Evolutionary conservation across 352 stramenopile species (phyloP).

Genomic region (Globisporangium splendens): DNA sequence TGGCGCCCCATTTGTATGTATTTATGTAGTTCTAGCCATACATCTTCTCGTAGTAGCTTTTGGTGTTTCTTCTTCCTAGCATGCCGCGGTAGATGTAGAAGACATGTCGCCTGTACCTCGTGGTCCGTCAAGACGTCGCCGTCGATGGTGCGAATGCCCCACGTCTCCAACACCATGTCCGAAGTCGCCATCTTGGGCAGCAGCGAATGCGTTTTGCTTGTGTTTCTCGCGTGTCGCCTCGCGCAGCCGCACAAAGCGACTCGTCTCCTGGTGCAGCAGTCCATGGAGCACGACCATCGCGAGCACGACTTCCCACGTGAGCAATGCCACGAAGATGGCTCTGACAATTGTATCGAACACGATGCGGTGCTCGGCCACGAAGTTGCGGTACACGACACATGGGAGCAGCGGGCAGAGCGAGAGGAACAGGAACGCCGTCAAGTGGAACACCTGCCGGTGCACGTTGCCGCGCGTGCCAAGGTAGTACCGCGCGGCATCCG

Average conservation of each 20-base stretch:
- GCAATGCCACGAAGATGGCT: conserved; percentile 27
- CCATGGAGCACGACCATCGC: conserved; percentile 44
- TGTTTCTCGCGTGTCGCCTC: conserved; percentile 23
- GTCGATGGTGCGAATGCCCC: no score
- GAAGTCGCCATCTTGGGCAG: neutral
- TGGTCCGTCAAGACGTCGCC: no score
- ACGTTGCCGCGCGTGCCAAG: conserved; percentile 58
- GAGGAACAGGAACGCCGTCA: conserved; percentile 68
- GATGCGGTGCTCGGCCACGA: conserved; percentile 48
- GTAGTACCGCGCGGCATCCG: conserved; percentile 52
- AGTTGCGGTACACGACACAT: conserved; percentile 48
- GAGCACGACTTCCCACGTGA: conserved; percentile 33
- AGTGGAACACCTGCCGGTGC: conserved; percentile 51
- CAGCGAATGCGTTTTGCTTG: conserved; percentile 6
- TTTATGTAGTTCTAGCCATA: no score
- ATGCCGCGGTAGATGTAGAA: no score
- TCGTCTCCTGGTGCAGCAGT: conserved; percentile 53
- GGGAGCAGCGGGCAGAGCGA: conserved; percentile 56
- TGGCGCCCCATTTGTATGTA: no score
- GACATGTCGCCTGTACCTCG: no score
- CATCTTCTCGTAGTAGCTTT: no score
- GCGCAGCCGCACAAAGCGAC: conserved; percentile 50
- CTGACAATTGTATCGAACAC: conserved; percentile 45
- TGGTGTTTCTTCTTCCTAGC: no score
- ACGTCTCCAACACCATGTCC: no score